Evolutionary conservation across 768 basidiomycete species (phyloP).

Genomic region (Mycena olivaceomarginata): DNA sequence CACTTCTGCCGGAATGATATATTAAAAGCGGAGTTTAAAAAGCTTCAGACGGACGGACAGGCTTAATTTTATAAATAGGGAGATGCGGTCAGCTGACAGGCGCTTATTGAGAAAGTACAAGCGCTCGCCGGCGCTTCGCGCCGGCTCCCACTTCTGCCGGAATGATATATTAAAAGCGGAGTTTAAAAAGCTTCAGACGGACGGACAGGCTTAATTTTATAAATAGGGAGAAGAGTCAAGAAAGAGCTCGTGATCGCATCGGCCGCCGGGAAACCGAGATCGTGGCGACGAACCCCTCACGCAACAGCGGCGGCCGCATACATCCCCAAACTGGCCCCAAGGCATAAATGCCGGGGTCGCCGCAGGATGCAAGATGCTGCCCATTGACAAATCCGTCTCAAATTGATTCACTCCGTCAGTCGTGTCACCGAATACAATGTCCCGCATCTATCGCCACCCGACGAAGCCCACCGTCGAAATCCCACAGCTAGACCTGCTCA

Average conservation of each 20-base stretch:
- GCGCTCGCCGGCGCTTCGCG: no score
- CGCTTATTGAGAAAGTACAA: conserved; percentile 27
- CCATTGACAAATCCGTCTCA: no score
- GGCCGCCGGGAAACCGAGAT: conserved; percentile 31
- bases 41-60: no score
- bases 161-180: no score
- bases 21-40: no score
- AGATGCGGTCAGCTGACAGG: conserved; percentile 21
- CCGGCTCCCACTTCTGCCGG: no score
- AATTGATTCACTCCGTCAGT: conserved; percentile 28
- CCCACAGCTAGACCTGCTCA: conserved; percentile 33
- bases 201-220: no score
- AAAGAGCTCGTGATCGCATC: conserved; percentile 15
- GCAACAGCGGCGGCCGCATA: conserved; percentile 28
- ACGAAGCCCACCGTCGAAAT: conserved; percentile 33
- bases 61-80: no score
- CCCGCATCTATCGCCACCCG: conserved; percentile 35
- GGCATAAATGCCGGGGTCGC: conserved; percentile 25
- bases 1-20: no score
- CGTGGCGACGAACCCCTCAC: conserved; percentile 31
- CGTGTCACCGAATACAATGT: conserved; percentile 33
- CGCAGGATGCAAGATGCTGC: conserved; percentile 31
- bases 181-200: no score
- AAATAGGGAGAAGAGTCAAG: no score
- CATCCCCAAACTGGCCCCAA: conserved; percentile 22